These are phyloP conservation scores for Lepidium sativum DNA, from an alignment of 345 rosid species.

Conservation along the genomic window DNA sequence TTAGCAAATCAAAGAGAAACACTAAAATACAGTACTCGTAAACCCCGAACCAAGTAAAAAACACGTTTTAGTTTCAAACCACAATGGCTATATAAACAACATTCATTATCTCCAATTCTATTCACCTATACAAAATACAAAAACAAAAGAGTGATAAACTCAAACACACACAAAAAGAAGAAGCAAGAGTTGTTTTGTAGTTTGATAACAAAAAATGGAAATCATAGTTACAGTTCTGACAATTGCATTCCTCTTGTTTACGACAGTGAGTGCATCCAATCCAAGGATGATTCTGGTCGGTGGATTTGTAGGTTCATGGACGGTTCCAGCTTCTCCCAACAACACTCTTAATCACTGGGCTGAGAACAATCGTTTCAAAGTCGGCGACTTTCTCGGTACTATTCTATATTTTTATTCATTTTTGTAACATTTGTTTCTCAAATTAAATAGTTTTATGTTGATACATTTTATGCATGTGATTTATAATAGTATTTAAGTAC, in stretches of 20 bases:
- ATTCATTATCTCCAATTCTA: background rate
- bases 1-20: slow-evolving; percentile 10
- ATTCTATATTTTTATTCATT: background rate
- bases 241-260: slow-evolving; percentile 16
- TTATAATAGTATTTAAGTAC: slow-evolving; percentile 35
- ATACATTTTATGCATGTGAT: slow-evolving; percentile 7
- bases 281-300: slow-evolving; percentile 41
- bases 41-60: background rate
- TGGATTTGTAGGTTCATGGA: slow-evolving; percentile 47
- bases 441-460: too few species aligned
- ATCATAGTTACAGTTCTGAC: slow-evolving; percentile 15
- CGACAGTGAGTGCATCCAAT: slow-evolving; percentile 14
- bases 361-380: slow-evolving; percentile 27
- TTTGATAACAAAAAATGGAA: background rate
- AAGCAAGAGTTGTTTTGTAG: background rate
- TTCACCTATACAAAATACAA: background rate
- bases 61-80: slow-evolving; percentile 9
- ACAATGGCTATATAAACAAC: slow-evolving; percentile 11
- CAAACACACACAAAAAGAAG: background rate
- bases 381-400: slow-evolving; percentile 43
- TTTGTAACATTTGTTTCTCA: too few species aligned
- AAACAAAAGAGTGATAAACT: background rate
- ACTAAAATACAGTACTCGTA: background rate
- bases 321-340: slow-evolving; percentile 35
- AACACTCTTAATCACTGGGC: slow-evolving; percentile 43